phyloP scores from a whole-genome alignment of 2,329 filamentous ascomycete genomes.

The Fusarium sterilihyphosum region DNA sequence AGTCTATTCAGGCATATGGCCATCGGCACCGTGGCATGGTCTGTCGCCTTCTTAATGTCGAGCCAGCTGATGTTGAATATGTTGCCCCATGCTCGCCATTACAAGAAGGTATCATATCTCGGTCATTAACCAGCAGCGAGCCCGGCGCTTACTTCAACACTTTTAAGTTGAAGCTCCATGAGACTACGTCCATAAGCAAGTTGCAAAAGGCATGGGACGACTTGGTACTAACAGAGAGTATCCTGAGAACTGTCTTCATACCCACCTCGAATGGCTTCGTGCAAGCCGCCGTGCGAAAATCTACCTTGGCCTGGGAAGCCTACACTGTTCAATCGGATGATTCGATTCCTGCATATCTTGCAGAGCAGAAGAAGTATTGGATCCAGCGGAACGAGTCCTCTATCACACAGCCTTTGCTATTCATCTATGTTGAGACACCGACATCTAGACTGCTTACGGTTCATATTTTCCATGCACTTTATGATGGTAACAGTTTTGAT shows the following conservation, averaged over 20 bases:
- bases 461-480: slow-evolving; percentile 85
- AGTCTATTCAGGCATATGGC: slow-evolving; percentile 70
- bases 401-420: slow-evolving; percentile 28
- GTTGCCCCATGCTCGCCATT: slow-evolving; percentile 86
- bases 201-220: slow-evolving; percentile 68
- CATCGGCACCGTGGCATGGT: slow-evolving; percentile 67
- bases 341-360: slow-evolving; percentile 48
- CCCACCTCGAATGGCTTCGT: slow-evolving; percentile 79
- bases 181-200: slow-evolving; percentile 53
- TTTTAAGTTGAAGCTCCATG: slow-evolving; percentile 69
- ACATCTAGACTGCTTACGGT: slow-evolving; percentile 60
- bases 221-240: slow-evolving; percentile 63
- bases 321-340: slow-evolving; percentile 42
- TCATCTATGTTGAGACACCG: slow-evolving; percentile 58
- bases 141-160: slow-evolving; percentile 78
- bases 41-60: slow-evolving; percentile 62
- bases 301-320: slow-evolving; percentile 56
- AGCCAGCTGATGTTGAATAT: slow-evolving; percentile 69
- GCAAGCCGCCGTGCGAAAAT: slow-evolving; percentile 70
- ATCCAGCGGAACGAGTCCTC: slow-evolving; percentile 56
- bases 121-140: slow-evolving; percentile 65
- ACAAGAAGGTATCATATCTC: slow-evolving; percentile 86
- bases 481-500: slow-evolving; percentile 83
- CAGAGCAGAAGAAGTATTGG: slow-evolving; percentile 60
- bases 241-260: slow-evolving; percentile 79